Evolutionary conservation across 805 yeast species (phyloP).

Genomic region (Nakazawaea populi): DNA sequence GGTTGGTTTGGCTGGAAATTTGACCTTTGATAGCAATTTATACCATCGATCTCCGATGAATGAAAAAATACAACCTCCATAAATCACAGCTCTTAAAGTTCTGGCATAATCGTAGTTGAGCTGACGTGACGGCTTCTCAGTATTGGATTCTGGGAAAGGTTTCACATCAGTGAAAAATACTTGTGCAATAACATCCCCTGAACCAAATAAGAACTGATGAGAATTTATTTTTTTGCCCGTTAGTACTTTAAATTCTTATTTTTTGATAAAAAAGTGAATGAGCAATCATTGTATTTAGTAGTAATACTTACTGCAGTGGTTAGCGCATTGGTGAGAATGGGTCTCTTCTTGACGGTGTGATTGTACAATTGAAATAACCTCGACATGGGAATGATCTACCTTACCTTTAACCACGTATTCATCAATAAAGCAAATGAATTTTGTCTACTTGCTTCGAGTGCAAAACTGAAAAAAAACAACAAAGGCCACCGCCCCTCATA

Average conservation of each 20-base stretch:
- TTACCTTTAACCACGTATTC: too few relatives aligned
- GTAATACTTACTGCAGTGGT: slow-evolving; percentile 35
- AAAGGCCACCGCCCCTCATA: too few relatives aligned
- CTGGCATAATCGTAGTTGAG: slow-evolving; percentile 42
- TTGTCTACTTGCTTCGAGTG: too few relatives aligned
- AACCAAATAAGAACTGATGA: slow-evolving; percentile 45
- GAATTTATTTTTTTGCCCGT: too few relatives aligned
- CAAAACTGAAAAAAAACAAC: too few relatives aligned
- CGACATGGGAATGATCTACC: neutral
- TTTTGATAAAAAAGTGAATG: too few relatives aligned
- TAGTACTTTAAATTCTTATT: too few relatives aligned
- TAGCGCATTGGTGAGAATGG: slow-evolving; percentile 38
- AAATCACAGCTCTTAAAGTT: slow-evolving; percentile 57
- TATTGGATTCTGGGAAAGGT: slow-evolving; percentile 10
- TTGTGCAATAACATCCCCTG: slow-evolving; percentile 78
- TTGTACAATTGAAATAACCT: slow-evolving; percentile 10
- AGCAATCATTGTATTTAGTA: too few relatives aligned
- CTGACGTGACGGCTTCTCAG: neutral
- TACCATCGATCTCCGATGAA: slow-evolving; percentile 76
- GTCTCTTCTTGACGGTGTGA: slow-evolving; percentile 19
- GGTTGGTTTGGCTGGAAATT: slow-evolving; percentile 24
- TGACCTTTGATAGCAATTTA: slow-evolving; percentile 38
- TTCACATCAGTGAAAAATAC: slow-evolving; percentile 31
- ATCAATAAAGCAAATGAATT: too few relatives aligned
- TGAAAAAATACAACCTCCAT: slow-evolving; percentile 71